These are phyloP conservation scores for Monosporozyma solicola DNA, from an alignment of 805 yeast genomes.

Conservation along the genomic window DNA sequence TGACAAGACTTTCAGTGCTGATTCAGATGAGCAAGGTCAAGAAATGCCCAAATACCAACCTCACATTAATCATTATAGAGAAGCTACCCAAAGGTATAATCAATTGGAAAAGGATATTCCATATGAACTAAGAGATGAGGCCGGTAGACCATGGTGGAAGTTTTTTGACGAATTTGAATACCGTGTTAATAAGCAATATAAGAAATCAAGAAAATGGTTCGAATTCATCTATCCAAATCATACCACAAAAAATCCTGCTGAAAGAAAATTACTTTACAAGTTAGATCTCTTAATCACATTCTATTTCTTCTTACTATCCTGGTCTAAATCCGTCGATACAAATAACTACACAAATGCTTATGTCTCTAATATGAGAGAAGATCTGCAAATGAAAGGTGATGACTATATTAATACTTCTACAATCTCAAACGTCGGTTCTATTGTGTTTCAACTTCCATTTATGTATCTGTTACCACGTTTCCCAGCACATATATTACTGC, in stretches of 20 bases:
- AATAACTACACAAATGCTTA: constrained; percentile 58
- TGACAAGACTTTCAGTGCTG: background rate
- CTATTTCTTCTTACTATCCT: constrained; percentile 51
- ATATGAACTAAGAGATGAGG: constrained; percentile 34
- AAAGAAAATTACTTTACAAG: constrained; percentile 39
- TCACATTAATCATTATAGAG: background rate
- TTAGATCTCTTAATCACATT: constrained; percentile 48
- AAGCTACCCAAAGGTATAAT: constrained; percentile 1
- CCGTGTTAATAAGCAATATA: constrained; percentile 30
- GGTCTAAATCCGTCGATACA: constrained; percentile 60
- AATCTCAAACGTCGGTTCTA: constrained; percentile 51
- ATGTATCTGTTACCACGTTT: constrained; percentile 48
- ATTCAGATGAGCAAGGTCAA: background rate
- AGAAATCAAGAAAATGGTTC: constrained; percentile 27
- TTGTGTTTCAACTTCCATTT: constrained; percentile 58
- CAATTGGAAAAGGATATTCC: constrained; percentile 26
- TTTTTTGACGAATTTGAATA: constrained; percentile 47
- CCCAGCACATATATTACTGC: constrained; percentile 42
- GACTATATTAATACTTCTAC: constrained; percentile 55
- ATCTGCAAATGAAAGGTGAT: constrained; percentile 49
- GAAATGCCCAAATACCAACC: background rate
- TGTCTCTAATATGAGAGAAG: constrained; percentile 54
- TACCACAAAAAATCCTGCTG: constrained; percentile 34
- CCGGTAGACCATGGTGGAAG: constrained; percentile 36
- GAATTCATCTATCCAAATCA: constrained; percentile 30